A percentile compares a stretch with the other conserved stretches of the same genome.
These are phyloP conservation scores for Nigrospora osmanthi DNA, from an alignment of 2,329 filamentous ascomycete genomes.

Conservation along the genomic window DNA sequence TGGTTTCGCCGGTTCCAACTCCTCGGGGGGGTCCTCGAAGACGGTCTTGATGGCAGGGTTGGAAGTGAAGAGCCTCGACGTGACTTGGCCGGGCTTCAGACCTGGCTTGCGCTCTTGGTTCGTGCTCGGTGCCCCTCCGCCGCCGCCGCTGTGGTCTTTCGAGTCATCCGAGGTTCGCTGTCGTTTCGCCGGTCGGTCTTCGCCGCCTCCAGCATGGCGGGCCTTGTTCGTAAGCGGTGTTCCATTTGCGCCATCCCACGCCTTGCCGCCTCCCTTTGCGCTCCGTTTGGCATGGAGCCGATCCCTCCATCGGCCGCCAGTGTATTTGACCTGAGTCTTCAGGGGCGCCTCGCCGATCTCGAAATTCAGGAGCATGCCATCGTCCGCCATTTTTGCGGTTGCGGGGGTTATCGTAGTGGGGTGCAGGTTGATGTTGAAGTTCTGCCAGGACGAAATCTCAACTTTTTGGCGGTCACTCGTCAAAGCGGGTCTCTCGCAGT, in stretches of 20 bases:
- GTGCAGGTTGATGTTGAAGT: too few species aligned
- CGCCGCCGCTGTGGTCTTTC: background rate
- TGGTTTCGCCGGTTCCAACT: slow-evolving; percentile 55
- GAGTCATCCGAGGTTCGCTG: slow-evolving; percentile 27
- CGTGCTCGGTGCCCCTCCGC: slow-evolving; percentile 18
- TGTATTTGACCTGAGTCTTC: slow-evolving; percentile 59
- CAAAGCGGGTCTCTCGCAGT: too few species aligned
- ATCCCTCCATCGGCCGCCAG: slow-evolving; percentile 90
- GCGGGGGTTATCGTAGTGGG: too few species aligned
- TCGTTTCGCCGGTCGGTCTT: slow-evolving; percentile 33
- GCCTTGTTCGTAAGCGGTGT: slow-evolving; percentile 16
- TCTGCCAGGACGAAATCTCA: too few species aligned
- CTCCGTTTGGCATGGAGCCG: slow-evolving; percentile 71
- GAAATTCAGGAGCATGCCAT: slow-evolving; percentile 93
- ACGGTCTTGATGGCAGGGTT: slow-evolving; percentile 70
- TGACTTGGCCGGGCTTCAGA: slow-evolving; percentile 39
- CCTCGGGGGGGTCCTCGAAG: slow-evolving; percentile 38
- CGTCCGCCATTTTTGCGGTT: slow-evolving; percentile 66
- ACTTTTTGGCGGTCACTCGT: too few species aligned
- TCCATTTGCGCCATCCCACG: slow-evolving; percentile 18
- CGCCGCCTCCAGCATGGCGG: slow-evolving; percentile 10
- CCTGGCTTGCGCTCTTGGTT: slow-evolving; percentile 10
- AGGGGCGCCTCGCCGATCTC: slow-evolving; percentile 63
- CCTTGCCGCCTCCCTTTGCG: slow-evolving; percentile 23
- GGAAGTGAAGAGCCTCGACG: slow-evolving; percentile 87